Conservation (phyloP, 2,329 filamentous ascomycete genomes). For the Colletotrichum gigasporum region DNA sequence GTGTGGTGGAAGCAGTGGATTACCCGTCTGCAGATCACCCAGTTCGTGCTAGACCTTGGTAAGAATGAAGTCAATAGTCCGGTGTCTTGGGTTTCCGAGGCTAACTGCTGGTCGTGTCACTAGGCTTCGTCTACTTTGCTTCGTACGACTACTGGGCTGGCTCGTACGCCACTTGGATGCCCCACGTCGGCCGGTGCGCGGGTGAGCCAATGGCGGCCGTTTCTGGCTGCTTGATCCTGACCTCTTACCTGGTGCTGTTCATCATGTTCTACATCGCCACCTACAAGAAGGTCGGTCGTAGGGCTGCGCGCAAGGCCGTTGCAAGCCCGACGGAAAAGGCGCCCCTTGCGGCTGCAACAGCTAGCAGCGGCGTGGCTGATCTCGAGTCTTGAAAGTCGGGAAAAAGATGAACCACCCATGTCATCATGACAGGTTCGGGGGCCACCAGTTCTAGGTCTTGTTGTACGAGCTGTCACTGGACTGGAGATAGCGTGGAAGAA, state of each 20-base stretch:
- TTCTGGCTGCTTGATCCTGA: constrained; percentile 77
- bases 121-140: constrained; percentile 67
- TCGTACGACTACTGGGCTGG: constrained; percentile 82
- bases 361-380: background rate
- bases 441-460: too few relatives aligned
- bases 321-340: background rate
- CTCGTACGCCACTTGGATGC: constrained; percentile 75
- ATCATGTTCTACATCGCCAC: constrained; percentile 79
- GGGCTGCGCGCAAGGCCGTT: background rate
- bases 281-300: constrained; percentile 17
- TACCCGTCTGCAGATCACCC: constrained; percentile 87
- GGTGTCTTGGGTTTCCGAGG: constrained; percentile 9
- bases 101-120: background rate
- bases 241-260: constrained; percentile 81
- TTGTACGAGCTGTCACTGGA: too few relatives aligned
- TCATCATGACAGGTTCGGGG: too few relatives aligned
- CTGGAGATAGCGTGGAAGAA: too few relatives aligned
- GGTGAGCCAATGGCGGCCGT: constrained; percentile 84
- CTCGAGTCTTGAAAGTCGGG: background rate
- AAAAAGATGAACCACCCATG: too few relatives aligned
- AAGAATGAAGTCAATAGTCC: constrained; percentile 44
- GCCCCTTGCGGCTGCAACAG: background rate
- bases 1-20: constrained; percentile 98
- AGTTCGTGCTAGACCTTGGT: constrained; percentile 91
- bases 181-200: constrained; percentile 75